Percentiles rank a stretch among this genome's conserved stretches.
phyloP scores from a whole-genome alignment of 2,329 filamentous ascomycete genomes.

The Ascochyta pisi region DNA sequence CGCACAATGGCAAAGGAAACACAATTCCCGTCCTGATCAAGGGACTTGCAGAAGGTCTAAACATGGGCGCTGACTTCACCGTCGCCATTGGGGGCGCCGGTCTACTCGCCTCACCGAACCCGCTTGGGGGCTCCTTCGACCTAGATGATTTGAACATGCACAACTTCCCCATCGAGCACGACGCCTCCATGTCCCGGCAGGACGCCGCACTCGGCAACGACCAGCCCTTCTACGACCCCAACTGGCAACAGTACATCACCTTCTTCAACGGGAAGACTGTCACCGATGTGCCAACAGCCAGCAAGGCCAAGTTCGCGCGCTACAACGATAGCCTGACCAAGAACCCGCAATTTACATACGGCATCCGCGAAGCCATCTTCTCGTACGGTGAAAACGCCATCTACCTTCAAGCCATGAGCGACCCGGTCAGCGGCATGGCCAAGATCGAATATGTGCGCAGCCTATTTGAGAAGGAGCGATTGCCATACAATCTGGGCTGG shows the following conservation, averaged over 20 bases:
- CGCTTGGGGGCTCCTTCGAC: slow-evolving; percentile 26
- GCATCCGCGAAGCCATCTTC: slow-evolving; percentile 15
- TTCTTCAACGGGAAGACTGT: slow-evolving; percentile 20
- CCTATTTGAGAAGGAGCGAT: slow-evolving; percentile 25
- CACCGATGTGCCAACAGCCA: slow-evolving; percentile 20
- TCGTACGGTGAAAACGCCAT: slow-evolving; percentile 28
- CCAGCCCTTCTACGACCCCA: slow-evolving; percentile 14
- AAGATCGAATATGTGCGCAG: slow-evolving; percentile 20
- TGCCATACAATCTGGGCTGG: slow-evolving; percentile 25
- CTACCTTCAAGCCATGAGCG: slow-evolving; percentile 20
- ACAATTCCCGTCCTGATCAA: slow-evolving; percentile 25
- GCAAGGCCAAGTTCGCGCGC: slow-evolving; percentile 19
- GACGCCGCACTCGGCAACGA: slow-evolving; percentile 25
- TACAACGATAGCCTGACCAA: slow-evolving; percentile 16
- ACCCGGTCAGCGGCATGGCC: slow-evolving; percentile 11
- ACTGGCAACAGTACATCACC: slow-evolving; percentile 23
- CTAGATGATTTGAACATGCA: slow-evolving; percentile 23
- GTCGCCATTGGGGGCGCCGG: slow-evolving; percentile 19
- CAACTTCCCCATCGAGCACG: slow-evolving; percentile 33
- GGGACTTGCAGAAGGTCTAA: slow-evolving; percentile 24
- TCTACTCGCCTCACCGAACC: slow-evolving; percentile 22
- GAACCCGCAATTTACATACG: slow-evolving; percentile 25
- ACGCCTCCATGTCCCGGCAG: slow-evolving; percentile 26
- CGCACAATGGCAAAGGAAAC: slow-evolving; percentile 21
- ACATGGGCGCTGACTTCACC: slow-evolving; percentile 29